Percentiles rank a stretch among this genome's conserved stretches.
Evolutionary conservation across 257 asterid species (phyloP).

Genomic region (Handroanthus guayacan): DNA sequence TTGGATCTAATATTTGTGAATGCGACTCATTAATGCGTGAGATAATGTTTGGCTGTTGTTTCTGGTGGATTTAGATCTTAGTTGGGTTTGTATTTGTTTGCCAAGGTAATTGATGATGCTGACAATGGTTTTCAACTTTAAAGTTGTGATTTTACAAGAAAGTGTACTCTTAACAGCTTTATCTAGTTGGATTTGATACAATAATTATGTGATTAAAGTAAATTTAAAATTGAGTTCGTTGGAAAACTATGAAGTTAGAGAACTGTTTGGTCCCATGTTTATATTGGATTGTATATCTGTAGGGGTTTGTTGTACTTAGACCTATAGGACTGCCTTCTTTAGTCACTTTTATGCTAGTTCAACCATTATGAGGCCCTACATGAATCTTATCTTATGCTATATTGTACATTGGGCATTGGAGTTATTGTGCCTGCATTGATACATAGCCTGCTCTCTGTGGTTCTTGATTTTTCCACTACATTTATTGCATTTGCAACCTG

Average conservation of each 20-base stretch:
- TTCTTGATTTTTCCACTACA: no score
- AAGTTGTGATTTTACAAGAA: conserved; percentile 2
- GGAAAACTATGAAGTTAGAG: not conserved
- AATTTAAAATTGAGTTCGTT: not conserved
- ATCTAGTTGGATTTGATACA: not conserved
- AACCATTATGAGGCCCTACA: no score
- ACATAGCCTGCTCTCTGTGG: no score
- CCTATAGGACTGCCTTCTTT: no score
- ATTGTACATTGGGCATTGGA: no score
- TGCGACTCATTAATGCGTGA: conserved; percentile 3
- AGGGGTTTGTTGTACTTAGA: no score
- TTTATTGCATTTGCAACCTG: no score
- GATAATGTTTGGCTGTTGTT: conserved; percentile 4
- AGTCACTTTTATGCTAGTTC: no score
- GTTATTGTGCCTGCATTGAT: no score
- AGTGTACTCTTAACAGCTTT: conserved; percentile 17
- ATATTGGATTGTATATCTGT: not conserved
- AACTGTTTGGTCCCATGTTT: conserved; percentile 1
- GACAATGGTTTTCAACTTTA: conserved; percentile 14
- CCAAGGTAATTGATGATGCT: conserved; percentile 19
- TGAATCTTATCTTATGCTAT: no score
- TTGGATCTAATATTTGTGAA: conserved; percentile 37
- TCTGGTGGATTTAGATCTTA: conserved; percentile 40
- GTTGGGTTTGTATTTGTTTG: conserved; percentile 26
- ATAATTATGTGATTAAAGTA: not conserved